phyloP scores from a whole-genome alignment of 2,329 filamentous ascomycete genomes.

The Ambrosiella beaveri region DNA sequence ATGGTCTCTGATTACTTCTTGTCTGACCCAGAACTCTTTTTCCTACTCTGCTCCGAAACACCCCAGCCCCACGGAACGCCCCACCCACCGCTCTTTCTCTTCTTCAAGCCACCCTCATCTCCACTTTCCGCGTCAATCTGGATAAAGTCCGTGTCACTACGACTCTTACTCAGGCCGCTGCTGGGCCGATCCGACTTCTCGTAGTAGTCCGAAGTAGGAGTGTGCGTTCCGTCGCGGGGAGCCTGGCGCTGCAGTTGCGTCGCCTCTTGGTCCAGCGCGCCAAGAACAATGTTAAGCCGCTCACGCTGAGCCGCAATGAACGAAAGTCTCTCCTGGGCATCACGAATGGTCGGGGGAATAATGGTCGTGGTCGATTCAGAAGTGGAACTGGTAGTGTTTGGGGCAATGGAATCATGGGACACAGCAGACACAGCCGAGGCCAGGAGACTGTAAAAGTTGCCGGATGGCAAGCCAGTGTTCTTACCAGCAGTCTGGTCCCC shows the following conservation, averaged over 20 bases:
- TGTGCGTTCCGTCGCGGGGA: conserved; percentile 8
- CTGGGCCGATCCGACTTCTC: conserved; percentile 23
- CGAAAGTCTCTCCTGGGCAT: conserved; percentile 47
- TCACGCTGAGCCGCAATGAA: conserved; percentile 71
- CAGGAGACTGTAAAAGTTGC: conserved; percentile 63
- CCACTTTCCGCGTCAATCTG: conserved; percentile 64
- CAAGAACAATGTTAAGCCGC: conserved; percentile 54
- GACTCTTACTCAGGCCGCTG: conserved; percentile 55
- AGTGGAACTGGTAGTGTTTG: conserved; percentile 19
- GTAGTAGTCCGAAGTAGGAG: conserved; percentile 7
- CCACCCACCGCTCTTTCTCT: conserved; percentile 20
- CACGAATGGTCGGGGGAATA: conserved; percentile 51
- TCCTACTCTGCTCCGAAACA: conserved; percentile 15
- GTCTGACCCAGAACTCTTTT: conserved; percentile 25
- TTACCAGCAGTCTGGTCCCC: conserved; percentile 18
- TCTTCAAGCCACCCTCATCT: conserved; percentile 32
- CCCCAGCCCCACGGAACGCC: conserved; percentile 35
- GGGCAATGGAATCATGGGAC: conserved; percentile 22
- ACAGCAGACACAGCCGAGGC: conserved; percentile 54
- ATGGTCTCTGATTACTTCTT: conserved; percentile 15
- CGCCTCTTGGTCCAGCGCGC: conserved; percentile 66
- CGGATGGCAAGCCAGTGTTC: conserved; percentile 25
- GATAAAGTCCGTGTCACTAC: conserved; percentile 78
- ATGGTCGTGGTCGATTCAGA: conserved; percentile 26
- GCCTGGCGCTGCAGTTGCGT: conserved; percentile 34